Base-by-base conservation (phyloP, 352 stramenopile genomes). In the Pythium grandisporangium region DNA sequence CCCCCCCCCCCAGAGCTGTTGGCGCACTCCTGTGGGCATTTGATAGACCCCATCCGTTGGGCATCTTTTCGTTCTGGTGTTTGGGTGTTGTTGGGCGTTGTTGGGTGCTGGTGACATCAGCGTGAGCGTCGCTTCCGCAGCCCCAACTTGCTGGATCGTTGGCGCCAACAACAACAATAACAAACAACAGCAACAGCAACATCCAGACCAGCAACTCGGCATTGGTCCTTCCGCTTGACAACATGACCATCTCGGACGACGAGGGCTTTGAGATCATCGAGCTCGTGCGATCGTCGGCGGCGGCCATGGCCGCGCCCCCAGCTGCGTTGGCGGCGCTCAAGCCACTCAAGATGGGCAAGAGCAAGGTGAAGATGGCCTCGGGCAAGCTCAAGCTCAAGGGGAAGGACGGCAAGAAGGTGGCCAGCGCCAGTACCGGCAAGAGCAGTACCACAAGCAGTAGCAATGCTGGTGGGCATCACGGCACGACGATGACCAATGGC, bases 211-310 rank as follows among this genome's bases (percentile, higher is more conserved):
- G 27, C 27, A 32, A 32, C 27, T 14, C 10, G 10, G 27, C 8
- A 32, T 14, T 32, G 8, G 27, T n/a, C n/a, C n/a, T n/a, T n/a
- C n/a, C n/a, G n/a, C n/a, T n/a, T n/a, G 27, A 19, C 17, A 48
- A 16, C 35, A 58, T 58, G 51, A 58, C 43, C 44, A 49, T 41
- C 27, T 59, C 51, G 34, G 51, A 54, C 45, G 51, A 50, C 39
- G 42, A 42, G 10, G 27, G 14, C 27, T 32, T 32, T 14, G 27
- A 32, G 27, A 14, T 32, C 8, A 32, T 32, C 8, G 27, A 32
- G 27, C 27, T 8, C 27, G 10, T 14, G 27, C 27, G 1, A 32
- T 32, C 8, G 27, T 14, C 27, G 27, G 27, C 27, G 27, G 27
- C 27, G 27, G 14, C 27, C 8, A 32, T 14, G 8, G 14, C 27